Evolutionary conservation across 495 filamentous ascomycete genomes (phyloP).

Genomic region (Penicillium parvum): DNA sequence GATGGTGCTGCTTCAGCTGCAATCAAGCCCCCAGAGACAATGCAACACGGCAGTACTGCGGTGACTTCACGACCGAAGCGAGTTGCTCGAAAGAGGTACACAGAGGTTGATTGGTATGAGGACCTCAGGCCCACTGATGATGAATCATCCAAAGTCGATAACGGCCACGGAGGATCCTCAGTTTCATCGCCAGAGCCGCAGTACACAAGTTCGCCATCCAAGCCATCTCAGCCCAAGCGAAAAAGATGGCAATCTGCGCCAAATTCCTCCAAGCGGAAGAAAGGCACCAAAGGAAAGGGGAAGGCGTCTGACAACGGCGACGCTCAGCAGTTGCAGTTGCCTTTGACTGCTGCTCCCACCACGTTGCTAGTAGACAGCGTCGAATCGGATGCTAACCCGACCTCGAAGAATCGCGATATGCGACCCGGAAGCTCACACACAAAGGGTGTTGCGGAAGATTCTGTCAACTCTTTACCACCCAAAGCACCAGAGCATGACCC

Average conservation of each 20-base stretch:
- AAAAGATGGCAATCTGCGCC: slow-evolving; percentile 4
- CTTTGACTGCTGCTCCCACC: slow-evolving; percentile 5
- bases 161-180: slow-evolving; percentile 4
- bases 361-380: neutral
- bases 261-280: slow-evolving; percentile 13
- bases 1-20: neutral
- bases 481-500: too few relatives aligned
- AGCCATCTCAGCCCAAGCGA: slow-evolving; percentile 2
- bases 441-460: neutral
- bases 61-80: slow-evolving; percentile 9
- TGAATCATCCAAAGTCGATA: neutral
- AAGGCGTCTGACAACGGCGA: neutral
- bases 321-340: neutral
- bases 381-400: neutral
- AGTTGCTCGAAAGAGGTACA: slow-evolving; percentile 6
- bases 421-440: neutral
- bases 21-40: neutral
- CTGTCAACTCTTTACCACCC: neutral
- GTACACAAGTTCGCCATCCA: neutral
- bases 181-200: slow-evolving; percentile 16
- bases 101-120: slow-evolving; percentile 33
- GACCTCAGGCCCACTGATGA: slow-evolving; percentile 29
- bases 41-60: neutral
- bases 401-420: neutral
- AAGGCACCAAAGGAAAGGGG: neutral